Conservation (phyloP, 23 red algal genomes). For the Gracilaria gracilis region DNA sequence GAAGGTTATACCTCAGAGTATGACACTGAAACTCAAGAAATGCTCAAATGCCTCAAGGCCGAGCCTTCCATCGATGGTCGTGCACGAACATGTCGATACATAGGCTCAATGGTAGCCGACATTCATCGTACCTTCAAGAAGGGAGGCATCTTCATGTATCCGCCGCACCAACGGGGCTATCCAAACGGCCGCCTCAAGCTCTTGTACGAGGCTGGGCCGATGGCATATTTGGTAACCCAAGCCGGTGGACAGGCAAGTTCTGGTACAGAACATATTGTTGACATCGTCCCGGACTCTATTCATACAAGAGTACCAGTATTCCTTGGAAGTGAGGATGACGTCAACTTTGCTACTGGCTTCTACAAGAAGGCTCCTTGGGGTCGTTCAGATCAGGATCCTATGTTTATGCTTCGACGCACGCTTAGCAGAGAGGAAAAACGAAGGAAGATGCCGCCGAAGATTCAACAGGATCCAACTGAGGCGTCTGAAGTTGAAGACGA, state of each 20-base stretch:
- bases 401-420: constrained; percentile 94
- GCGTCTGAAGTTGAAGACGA: constrained; percentile 62
- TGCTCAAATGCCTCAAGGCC: constrained; percentile 88
- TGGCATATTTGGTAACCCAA: constrained; percentile 90
- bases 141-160: constrained; percentile 98
- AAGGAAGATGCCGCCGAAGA: background rate
- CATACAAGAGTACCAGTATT: constrained; percentile 91
- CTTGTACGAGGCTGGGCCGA: constrained; percentile 94
- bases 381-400: constrained; percentile 84
- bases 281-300: constrained; percentile 82
- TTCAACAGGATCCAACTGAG: background rate
- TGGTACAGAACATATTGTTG: constrained; percentile 81
- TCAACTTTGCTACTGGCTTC: constrained; percentile 79
- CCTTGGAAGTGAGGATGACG: constrained; percentile 90
- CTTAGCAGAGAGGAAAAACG: constrained; percentile 76
- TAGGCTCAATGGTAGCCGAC: constrained; percentile 98
- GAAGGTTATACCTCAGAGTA: constrained; percentile 84
- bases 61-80: constrained; percentile 81
- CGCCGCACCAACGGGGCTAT: constrained; percentile 64
- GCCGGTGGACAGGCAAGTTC: constrained; percentile 91
- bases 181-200: constrained; percentile 91
- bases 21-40: constrained; percentile 74
- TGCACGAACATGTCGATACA: constrained; percentile 76
- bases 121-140: constrained; percentile 95
- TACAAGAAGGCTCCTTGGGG: constrained; percentile 87